Percentiles rank a stretch among this genome's conserved stretches.
These are phyloP conservation scores for Penicillium verrucosum DNA, from an alignment of 2,329 filamentous ascomycete genomes.

Conservation along the genomic window DNA sequence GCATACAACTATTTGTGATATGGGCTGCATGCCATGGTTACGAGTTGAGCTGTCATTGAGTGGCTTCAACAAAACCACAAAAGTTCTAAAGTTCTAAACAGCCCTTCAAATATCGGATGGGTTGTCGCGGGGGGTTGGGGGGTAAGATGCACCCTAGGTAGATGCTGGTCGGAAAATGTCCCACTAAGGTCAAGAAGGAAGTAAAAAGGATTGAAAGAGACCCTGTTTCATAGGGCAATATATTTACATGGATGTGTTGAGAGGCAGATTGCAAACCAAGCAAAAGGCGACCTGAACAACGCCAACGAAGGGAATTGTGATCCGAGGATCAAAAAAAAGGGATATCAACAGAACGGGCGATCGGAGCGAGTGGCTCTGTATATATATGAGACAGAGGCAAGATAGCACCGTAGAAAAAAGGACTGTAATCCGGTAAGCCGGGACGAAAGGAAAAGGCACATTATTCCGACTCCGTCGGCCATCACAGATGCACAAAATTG, in stretches of 20 bases:
- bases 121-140: background rate
- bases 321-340: background rate
- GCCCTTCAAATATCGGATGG: background rate
- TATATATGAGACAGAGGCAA: background rate
- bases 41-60: background rate
- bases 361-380: background rate
- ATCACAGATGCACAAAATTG: background rate
- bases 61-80: background rate
- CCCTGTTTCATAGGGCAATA: background rate
- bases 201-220: background rate
- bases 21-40: background rate
- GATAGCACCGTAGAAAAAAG: background rate
- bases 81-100: background rate
- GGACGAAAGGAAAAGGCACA: background rate
- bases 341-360: constrained; percentile 9
- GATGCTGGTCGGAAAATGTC: background rate
- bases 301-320: constrained; percentile 2
- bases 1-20: background rate
- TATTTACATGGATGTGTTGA: constrained; percentile 2
- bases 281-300: background rate
- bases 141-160: background rate
- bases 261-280: background rate
- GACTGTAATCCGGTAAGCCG: background rate
- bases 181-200: too few relatives aligned
- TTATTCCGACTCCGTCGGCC: constrained; percentile 4